Conservation (phyloP, 345 rosid species). For the Cardiospermum halicacabum region DNA sequence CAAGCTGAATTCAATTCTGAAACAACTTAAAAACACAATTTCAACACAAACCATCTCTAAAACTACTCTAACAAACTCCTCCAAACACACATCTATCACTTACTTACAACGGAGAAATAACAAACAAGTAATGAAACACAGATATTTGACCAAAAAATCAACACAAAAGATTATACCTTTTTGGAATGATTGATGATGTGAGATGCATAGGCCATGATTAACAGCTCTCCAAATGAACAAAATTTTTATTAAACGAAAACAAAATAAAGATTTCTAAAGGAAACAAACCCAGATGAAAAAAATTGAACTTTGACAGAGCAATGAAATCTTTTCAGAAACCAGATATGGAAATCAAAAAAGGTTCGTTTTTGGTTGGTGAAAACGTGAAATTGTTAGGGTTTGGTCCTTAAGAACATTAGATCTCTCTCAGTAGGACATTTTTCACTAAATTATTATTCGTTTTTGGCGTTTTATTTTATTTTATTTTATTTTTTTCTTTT, state of each 20-base stretch:
- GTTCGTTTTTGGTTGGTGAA: not conserved
- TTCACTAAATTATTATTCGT: not conserved
- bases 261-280: not conserved
- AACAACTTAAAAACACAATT: not conserved
- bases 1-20: not conserved
- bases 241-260: not conserved
- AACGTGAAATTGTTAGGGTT: conserved; percentile 11
- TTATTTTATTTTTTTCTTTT: not conserved
- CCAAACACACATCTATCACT: not conserved
- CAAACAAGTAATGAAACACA: too few relatives aligned
- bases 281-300: not conserved
- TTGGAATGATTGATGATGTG: conserved; percentile 55
- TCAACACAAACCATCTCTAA: not conserved
- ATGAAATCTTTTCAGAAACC: not conserved
- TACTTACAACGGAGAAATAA: not conserved
- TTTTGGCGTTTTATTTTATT: not conserved
- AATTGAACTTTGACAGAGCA: not conserved
- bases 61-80: not conserved
- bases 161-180: conserved; percentile 29
- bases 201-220: conserved; percentile 53
- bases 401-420: not conserved
- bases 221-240: conserved; percentile 5
- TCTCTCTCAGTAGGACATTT: not conserved
- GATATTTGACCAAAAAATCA: not conserved
- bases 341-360: not conserved